Conservation (phyloP, 768 basidiomycete genomes). For the Cantharellus cinnabarinus region DNA sequence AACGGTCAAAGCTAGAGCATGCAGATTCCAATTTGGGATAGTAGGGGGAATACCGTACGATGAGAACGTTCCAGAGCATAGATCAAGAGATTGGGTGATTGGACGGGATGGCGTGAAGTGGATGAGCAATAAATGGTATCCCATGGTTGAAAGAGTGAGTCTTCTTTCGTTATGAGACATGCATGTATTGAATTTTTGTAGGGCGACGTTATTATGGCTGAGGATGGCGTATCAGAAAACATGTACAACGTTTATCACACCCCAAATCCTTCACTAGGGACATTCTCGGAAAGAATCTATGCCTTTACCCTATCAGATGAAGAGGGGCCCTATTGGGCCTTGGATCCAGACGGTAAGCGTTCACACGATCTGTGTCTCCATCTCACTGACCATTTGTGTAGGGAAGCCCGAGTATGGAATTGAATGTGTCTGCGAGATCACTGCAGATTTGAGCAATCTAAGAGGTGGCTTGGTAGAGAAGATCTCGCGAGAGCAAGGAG, state of each 20-base stretch:
- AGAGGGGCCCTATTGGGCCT: not conserved
- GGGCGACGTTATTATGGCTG: not conserved
- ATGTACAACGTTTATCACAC: no score
- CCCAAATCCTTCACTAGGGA: no score
- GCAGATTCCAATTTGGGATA: conserved; percentile 52
- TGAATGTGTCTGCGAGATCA: not conserved
- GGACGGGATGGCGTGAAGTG: not conserved
- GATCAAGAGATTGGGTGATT: not conserved
- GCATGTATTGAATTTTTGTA: no score
- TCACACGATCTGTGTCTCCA: not conserved
- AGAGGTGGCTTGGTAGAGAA: not conserved
- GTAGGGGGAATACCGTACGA: not conserved
- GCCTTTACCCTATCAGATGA: not conserved
- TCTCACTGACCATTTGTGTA: not conserved
- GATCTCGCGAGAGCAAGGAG: not conserved
- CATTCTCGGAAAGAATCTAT: not conserved
- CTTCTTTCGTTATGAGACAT: no score
- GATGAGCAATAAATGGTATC: not conserved
- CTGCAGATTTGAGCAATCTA: not conserved
- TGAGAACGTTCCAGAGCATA: not conserved
- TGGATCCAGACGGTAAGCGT: not conserved
- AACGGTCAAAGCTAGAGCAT: conserved; percentile 62
- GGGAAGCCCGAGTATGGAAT: not conserved
- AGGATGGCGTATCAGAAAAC: not conserved
- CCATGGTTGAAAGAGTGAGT: not conserved